phyloP scores from a whole-genome alignment of 805 yeast genomes.

The Metschnikowia proteae region DNA sequence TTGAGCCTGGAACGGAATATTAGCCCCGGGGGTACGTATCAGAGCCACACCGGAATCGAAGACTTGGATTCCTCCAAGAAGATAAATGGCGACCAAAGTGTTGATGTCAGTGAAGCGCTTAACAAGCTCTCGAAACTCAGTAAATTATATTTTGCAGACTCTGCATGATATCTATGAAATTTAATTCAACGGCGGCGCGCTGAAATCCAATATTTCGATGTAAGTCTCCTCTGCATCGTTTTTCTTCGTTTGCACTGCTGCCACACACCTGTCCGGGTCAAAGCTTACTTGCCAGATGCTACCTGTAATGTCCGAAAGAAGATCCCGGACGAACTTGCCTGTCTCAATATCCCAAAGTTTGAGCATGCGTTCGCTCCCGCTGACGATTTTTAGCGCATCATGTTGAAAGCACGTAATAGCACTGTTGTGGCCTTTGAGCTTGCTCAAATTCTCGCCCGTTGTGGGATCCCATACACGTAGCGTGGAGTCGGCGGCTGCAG shows the following conservation, averaged over 20 bases:
- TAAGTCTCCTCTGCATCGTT: conserved; percentile 57
- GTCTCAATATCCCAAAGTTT: conserved; percentile 82
- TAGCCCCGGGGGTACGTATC: conserved; percentile 26
- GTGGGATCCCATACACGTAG: conserved; percentile 91
- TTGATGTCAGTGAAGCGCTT: conserved; percentile 32
- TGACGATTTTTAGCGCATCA: conserved; percentile 75
- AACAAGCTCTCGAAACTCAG: conserved; percentile 34
- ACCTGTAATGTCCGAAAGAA: conserved; percentile 71
- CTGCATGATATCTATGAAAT: conserved; percentile 1
- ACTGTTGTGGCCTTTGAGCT: conserved; percentile 75
- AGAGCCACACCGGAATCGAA: conserved; percentile 12
- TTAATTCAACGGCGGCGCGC: conserved; percentile 23
- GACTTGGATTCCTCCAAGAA: conserved; percentile 10
- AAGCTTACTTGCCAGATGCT: conserved; percentile 94
- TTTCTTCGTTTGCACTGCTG: conserved; percentile 68
- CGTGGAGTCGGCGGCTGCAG: conserved; percentile 95
- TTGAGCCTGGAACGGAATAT: conserved; percentile 20
- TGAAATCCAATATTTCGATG: conserved; percentile 83
- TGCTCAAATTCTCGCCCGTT: conserved; percentile 59
- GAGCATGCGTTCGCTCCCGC: conserved; percentile 85
- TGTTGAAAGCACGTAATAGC: conserved; percentile 94
- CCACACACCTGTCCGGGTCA: conserved; percentile 78
- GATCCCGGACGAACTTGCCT: conserved; percentile 71
- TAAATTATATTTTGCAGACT: conserved; percentile 29
- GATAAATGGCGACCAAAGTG: conserved; percentile 19